These are phyloP conservation scores for Emergomyces pasteurianus DNA, from an alignment of 2,329 filamentous ascomycete species.

Conservation along the genomic window DNA sequence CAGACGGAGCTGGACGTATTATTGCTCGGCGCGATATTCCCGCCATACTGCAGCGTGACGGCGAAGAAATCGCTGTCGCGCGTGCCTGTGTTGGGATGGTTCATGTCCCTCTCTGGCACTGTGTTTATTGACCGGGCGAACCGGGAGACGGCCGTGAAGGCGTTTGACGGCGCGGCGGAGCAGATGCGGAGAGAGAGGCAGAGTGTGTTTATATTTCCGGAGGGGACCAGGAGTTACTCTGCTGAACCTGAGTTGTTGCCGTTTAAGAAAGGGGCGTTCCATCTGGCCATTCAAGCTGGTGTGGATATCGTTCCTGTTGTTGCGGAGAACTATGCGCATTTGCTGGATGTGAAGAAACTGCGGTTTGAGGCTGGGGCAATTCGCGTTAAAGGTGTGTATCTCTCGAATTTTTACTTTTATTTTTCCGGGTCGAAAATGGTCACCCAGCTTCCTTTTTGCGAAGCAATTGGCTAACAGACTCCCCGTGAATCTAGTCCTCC, in stretches of 20 bases:
- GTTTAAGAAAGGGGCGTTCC: slow-evolving; percentile 99
- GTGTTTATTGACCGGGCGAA: slow-evolving; percentile 94
- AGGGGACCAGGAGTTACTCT: slow-evolving; percentile 85
- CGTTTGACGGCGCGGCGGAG: slow-evolving; percentile 70
- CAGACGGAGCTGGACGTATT: slow-evolving; percentile 93
- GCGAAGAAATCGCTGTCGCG: slow-evolving; percentile 75
- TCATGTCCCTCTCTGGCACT: slow-evolving; percentile 75
- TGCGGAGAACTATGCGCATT: slow-evolving; percentile 64
- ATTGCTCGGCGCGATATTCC: slow-evolving; percentile 81
- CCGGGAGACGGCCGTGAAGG: slow-evolving; percentile 65
- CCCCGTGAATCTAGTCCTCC: slow-evolving; percentile 47
- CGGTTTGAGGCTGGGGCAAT: slow-evolving; percentile 59
- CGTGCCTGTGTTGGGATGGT: slow-evolving; percentile 84
- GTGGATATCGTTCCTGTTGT: slow-evolving; percentile 86
- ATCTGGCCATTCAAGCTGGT: slow-evolving; percentile 84
- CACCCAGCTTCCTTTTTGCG: too few species aligned
- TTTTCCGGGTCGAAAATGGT: too few species aligned
- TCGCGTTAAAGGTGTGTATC: slow-evolving; percentile 56
- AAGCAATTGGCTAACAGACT: not conserved
- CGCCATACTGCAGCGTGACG: slow-evolving; percentile 81
- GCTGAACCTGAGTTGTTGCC: slow-evolving; percentile 69
- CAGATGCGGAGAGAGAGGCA: slow-evolving; percentile 64
- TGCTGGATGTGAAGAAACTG: slow-evolving; percentile 52
- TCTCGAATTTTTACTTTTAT: not conserved
- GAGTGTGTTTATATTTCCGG: slow-evolving; percentile 46